Evolutionary conservation across 345 rosid genomes (phyloP), one percentile per base, ranked within the genome.

Genomic region (Populus nigra): DNA sequence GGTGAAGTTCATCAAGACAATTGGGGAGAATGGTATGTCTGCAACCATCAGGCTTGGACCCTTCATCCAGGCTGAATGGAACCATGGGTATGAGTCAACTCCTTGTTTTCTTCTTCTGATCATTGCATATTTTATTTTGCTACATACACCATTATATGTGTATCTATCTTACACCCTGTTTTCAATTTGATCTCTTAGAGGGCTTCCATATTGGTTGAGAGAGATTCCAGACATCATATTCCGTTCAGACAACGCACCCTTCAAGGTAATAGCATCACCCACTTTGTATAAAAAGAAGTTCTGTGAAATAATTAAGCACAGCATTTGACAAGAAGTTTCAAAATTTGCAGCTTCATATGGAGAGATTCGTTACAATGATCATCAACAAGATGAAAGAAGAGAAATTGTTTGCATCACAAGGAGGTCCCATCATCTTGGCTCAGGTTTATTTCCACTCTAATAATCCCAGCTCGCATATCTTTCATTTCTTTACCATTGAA

Each of bases 21-120:
- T 90, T 41, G 71, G 62, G 38, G 91, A 91, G 82, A 79, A 89
- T 36, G 86, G 85, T 2, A 80, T 93, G 95, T 90, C 83, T 74
- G 94, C 75, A 55, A 88, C 84, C 57, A 81, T 96, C 45, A 83
- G 98, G 83, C 77, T 92, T 78, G 99, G 99, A 49, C 98, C 99
- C 2, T 96, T 92, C 84, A 86, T 96, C 73, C 96, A 96, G 76
- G 99, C 94, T 74, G 99, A 96, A 86, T 96, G 98, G 98, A 96
- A 86, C 82, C 94, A 96, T 47, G 99, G 99, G 99, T 96, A 90
- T 50, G 71, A 81, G 68, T 45, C 53, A 49, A 27, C 16, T 75
- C 61, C 50, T 5, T 27, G 12, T 41, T 41, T 61, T 69, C 7
- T 61, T n/a, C 29, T 47, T 73, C 57, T 59, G 8, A 27, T 49